Conservation (phyloP, 805 yeast genomes). For the Candida ortonii region DNA sequence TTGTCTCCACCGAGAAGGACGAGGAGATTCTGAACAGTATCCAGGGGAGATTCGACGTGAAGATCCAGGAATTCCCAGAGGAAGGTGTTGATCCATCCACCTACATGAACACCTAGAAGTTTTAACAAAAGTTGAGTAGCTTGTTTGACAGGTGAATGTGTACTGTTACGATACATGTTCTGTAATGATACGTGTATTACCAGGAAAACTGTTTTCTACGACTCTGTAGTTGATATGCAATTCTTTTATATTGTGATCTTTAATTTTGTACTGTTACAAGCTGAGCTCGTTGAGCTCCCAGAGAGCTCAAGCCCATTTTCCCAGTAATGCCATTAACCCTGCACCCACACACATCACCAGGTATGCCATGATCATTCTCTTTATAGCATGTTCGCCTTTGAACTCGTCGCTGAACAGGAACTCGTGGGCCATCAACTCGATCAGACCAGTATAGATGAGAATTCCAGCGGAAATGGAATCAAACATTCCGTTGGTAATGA, state of each 20-base stretch:
- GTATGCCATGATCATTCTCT: conserved; percentile 51
- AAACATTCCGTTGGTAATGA: conserved; percentile 67
- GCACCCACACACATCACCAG: conserved; percentile 59
- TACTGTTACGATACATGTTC: too few species aligned
- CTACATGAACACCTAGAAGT: conserved; percentile 85
- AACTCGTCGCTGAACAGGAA: conserved; percentile 61
- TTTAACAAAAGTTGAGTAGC: neutral
- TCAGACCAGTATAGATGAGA: conserved; percentile 70
- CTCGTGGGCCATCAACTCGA: conserved; percentile 79
- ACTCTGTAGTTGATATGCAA: too few species aligned
- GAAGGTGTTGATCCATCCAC: conserved; percentile 98
- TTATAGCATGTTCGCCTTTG: conserved; percentile 54
- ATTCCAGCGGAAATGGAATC: conserved; percentile 80
- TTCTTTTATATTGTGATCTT: too few species aligned
- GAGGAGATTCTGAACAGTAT: conserved; percentile 87
- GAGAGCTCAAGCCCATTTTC: conserved; percentile 73
- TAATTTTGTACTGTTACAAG: too few species aligned
- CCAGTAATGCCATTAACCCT: conserved; percentile 75
- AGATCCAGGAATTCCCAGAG: conserved; percentile 92
- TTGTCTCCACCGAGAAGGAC: conserved; percentile 82
- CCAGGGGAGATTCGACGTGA: conserved; percentile 96
- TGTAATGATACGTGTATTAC: too few species aligned
- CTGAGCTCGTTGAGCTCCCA: too few species aligned
- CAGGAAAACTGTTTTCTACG: conserved; percentile 1
- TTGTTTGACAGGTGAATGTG: too few species aligned